A percentile compares a stretch with the other conserved stretches of the same genome.
Evolutionary conservation across 768 basidiomycete species (phyloP).

Genomic region (Boletus subcaerulescens): DNA sequence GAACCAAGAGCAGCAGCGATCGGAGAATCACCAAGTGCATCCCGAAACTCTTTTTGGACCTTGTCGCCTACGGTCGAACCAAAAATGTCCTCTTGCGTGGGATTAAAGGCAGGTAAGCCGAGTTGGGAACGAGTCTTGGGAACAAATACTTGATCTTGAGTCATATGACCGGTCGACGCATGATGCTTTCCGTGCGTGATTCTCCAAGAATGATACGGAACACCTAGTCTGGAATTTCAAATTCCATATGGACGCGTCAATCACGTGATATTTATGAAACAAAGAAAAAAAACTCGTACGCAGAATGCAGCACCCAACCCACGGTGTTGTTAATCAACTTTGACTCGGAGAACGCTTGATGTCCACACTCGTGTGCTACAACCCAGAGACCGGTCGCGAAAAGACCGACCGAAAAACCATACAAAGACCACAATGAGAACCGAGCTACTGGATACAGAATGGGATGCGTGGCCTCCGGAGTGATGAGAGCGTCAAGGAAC

Average conservation of each 20-base stretch:
- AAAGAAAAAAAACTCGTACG: slow-evolving; percentile 45
- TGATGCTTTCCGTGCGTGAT: slow-evolving; percentile 95
- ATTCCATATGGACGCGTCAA: slow-evolving; percentile 1
- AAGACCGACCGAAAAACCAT: slow-evolving; percentile 79
- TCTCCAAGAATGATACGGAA: slow-evolving; percentile 96
- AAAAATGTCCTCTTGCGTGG: slow-evolving; percentile 58
- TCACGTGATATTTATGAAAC: slow-evolving; percentile 20
- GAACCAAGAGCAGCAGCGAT: slow-evolving; percentile 57
- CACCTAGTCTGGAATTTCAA: slow-evolving; percentile 63
- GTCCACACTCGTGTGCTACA: slow-evolving; percentile 92
- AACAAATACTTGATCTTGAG: slow-evolving; percentile 94
- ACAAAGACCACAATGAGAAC: slow-evolving; percentile 73
- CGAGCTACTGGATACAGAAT: slow-evolving; percentile 59
- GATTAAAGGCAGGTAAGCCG: slow-evolving; percentile 63
- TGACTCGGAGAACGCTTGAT: slow-evolving; percentile 93
- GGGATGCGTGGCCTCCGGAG: slow-evolving; percentile 53
- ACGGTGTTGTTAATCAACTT: slow-evolving; percentile 89
- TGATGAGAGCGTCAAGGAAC: slow-evolving; percentile 61
- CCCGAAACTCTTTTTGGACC: slow-evolving; percentile 71
- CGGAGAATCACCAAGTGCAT: slow-evolving; percentile 91
- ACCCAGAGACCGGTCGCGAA: slow-evolving; percentile 94
- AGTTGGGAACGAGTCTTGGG: slow-evolving; percentile 80
- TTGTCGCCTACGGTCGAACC: slow-evolving; percentile 66
- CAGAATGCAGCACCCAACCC: slow-evolving; percentile 90
- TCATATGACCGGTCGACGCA: slow-evolving; percentile 90